Evolutionary conservation across 2,329 filamentous ascomycete species (phyloP), one percentile per base, ranked within the genome.

Genomic region (Aspergillus pseudoviridinutans): DNA sequence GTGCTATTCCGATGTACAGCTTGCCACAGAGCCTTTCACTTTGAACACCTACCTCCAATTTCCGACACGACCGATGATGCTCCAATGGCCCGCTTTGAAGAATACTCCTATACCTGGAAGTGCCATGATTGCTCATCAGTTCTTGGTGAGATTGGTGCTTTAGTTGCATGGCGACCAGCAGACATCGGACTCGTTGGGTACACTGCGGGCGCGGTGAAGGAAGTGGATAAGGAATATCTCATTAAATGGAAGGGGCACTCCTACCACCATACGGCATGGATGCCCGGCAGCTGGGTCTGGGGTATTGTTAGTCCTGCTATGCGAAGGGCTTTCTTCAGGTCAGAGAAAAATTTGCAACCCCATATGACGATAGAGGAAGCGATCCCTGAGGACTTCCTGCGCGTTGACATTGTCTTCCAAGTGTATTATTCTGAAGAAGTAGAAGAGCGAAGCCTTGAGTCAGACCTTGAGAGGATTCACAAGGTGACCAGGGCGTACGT

Each of bases 221-320:
- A 94, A 67, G 88, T 91, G 55, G 81, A 89, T n/a, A 92, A 92
- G 63, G 91, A 97, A 64, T 99, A 97, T 68, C 82, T 99, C 2
- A 78, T 99, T 65, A 96, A 94, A 70, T 97, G 92, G 91, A 86
- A 89, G 49, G 80, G 81, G 0, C 81, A 84, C 56, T 96, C 93
- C 0, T 95, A 97, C 68, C 88, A 87, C 61, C 87, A 90, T 62
- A 91, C 90, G 54, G 81, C 80, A 6, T 99, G 95, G 94, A 89
- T 91, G 82, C 86, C 91, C 9, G 94, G 93, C 12, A 82, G 88
- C 17, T 99, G 94, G 94, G 83, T 96, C 0, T 93, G 85, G 80
- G 91, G 92, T 5, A 80, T 88, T 9, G 83, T 84, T 17, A 76
- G 82, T 12, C 66, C 75, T 3, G 57, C 72, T 0, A 95, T 90